Evolutionary conservation across 805 yeast genomes (phyloP).

Genomic region (Hanseniaspora singularis): DNA sequence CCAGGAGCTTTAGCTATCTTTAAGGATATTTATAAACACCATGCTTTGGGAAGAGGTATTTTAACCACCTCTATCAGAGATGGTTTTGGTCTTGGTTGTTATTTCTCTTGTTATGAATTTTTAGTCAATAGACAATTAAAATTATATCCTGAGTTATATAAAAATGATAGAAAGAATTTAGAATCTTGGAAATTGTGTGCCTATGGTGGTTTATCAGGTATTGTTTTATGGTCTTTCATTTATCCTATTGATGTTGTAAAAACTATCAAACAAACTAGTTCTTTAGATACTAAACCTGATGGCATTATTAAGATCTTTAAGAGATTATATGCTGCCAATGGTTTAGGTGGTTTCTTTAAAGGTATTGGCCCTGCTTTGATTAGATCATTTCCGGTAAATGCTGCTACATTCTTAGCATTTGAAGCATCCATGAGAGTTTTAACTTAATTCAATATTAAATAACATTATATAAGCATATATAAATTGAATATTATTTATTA

Average conservation of each 20-base stretch:
- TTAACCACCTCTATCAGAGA: slow-evolving; percentile 77
- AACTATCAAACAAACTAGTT: slow-evolving; percentile 56
- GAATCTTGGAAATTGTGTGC: slow-evolving; percentile 79
- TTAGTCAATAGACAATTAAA: slow-evolving; percentile 47
- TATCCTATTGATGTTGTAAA: slow-evolving; percentile 90
- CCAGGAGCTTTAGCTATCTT: slow-evolving; percentile 27
- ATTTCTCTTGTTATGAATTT: slow-evolving; percentile 85
- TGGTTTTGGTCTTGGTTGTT: slow-evolving; percentile 75
- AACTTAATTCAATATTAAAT: background rate
- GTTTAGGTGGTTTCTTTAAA: slow-evolving; percentile 68
- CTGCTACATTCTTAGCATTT: slow-evolving; percentile 89
- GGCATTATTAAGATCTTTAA: slow-evolving; percentile 52
- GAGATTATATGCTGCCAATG: slow-evolving; percentile 44
- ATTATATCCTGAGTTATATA: slow-evolving; percentile 25
- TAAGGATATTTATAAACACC: slow-evolving; percentile 39
- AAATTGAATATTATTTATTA: too few species aligned
- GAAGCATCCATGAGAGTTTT: slow-evolving; percentile 67
- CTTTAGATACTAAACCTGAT: slow-evolving; percentile 39
- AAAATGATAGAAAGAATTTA: slow-evolving; percentile 50
- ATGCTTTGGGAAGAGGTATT: slow-evolving; percentile 69
- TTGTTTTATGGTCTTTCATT: slow-evolving; percentile 68
- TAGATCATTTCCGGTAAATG: slow-evolving; percentile 97
- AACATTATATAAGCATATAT: too few species aligned
- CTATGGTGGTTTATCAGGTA: slow-evolving; percentile 87
- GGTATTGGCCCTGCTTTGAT: slow-evolving; percentile 88